Conservation (phyloP, 192 early-diverging fungal species). For the Globomyces pollinis-pini region DNA sequence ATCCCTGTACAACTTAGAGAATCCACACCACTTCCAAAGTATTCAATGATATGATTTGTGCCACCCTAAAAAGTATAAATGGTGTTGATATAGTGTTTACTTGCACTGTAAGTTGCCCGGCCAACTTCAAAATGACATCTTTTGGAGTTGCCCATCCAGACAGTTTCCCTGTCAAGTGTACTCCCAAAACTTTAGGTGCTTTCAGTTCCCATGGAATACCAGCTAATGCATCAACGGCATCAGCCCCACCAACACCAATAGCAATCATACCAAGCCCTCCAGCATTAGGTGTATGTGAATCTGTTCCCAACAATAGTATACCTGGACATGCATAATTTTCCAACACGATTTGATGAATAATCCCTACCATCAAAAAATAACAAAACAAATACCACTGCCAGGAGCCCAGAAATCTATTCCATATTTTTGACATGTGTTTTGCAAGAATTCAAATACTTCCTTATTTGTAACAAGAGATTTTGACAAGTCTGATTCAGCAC, state of each 20-base stretch:
- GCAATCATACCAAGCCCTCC: slow-evolving; percentile 95
- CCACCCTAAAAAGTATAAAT: too few relatives aligned
- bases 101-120: slow-evolving; percentile 90
- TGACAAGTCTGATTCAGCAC: slow-evolving; percentile 73
- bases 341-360: slow-evolving; percentile 92
- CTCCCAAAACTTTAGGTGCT: slow-evolving; percentile 92
- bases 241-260: slow-evolving; percentile 91
- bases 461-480: slow-evolving; percentile 81
- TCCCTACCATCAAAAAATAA: too few relatives aligned
- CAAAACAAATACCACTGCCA: slow-evolving; percentile 68
- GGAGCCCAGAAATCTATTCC: slow-evolving; percentile 94
- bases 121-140: slow-evolving; percentile 91
- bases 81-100: too few relatives aligned
- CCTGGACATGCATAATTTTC: slow-evolving; percentile 98
- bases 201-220: slow-evolving; percentile 99
- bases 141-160: slow-evolving; percentile 92
- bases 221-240: slow-evolving; percentile 99
- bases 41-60: slow-evolving; percentile 95
- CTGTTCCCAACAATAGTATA: slow-evolving; percentile 93
- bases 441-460: slow-evolving; percentile 91
- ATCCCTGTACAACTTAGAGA: slow-evolving; percentile 94
- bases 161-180: slow-evolving; percentile 79
- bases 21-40: slow-evolving; percentile 92
- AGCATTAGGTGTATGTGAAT: slow-evolving; percentile 97
- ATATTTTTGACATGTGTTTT: slow-evolving; percentile 79